Evolutionary conservation across 1,284 basidiomycete species (phyloP), one percentile per base, ranked within the genome.

Genomic region (Naganishia sp.): DNA sequence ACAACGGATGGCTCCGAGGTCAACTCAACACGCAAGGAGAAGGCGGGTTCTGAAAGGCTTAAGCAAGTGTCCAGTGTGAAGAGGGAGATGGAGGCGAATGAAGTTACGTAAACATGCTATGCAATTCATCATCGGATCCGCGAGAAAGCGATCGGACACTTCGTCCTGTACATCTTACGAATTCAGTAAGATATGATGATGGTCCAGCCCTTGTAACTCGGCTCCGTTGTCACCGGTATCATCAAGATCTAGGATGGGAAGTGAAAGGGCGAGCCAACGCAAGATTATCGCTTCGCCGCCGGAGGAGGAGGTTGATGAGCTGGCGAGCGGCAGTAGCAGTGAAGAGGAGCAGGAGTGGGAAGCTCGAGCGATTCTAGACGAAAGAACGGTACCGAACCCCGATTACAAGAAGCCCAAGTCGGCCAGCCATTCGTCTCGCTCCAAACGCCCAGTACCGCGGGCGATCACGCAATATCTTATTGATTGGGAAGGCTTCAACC

Each of bases 401-500:
- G 52, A 54, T 11, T 54, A 54, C 32, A 35, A 23, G n/a, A 54
- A 41, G 31, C n/a, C 52, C 9, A 32, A 35, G 5, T 41, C 47
- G 6, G 25, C 25, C 21, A 51, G 32, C 11, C 42, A 45, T 35
- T 61, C 58, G 25, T 61, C 58, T 11, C 58, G 58, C 21, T 11
- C n/a, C 47, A 61, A 51, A 15, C n/a, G 32, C 13, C 2, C 23
- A 17, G 25, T 31, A 15, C 35, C 47, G 3, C 35, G 15, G 25
- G 42, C 32, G 6, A 35, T 61, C 13, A 28, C 21, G 7, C 58
- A 71, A 39, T 77, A 75, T 65, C 71, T 75, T 3, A 69, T 78
- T 23, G 50, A 72, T 43, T 78, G 77, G 77, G 68, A 60, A 28
- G 76, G 73, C 2, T 35, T 67, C 5, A 73, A 78, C 43, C 71